Conservation (phyloP, 75 land plant genomes). For the Sequoia sempervirens region DNA sequence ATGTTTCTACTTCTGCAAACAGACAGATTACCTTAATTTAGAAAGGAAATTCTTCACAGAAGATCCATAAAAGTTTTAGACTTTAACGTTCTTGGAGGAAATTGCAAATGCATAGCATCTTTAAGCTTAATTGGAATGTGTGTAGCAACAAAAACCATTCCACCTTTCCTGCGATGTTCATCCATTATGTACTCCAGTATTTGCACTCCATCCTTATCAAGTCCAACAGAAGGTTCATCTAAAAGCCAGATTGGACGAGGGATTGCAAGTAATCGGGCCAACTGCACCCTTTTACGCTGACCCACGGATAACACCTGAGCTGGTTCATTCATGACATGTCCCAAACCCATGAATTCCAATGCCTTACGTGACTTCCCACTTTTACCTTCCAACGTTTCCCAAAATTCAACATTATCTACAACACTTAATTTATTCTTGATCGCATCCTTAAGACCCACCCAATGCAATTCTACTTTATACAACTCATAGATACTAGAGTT, state of each 20-base stretch:
- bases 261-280: constrained; percentile 71
- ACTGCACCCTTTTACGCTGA: constrained; percentile 65
- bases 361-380: constrained; percentile 48
- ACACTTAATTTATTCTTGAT: constrained; percentile 53
- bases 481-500: constrained; percentile 54
- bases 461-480: constrained; percentile 64
- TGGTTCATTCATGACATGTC: constrained; percentile 52
- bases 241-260: constrained; percentile 70
- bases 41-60: neutral
- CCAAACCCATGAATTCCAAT: constrained; percentile 61
- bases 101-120: constrained; percentile 45
- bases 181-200: constrained; percentile 34
- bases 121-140: constrained; percentile 64
- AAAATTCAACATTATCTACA: constrained; percentile 60
- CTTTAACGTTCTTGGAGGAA: constrained; percentile 42
- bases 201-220: constrained; percentile 49
- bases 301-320: constrained; percentile 68
- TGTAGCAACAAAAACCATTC: constrained; percentile 71
- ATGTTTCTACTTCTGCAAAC: neutral
- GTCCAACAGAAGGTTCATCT: constrained; percentile 69
- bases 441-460: constrained; percentile 68
- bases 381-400: constrained; percentile 62
- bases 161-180: constrained; percentile 67
- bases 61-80: constrained; percentile 20
- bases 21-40: neutral